Base-by-base conservation (phyloP, 169 alveolate genomes). In the Theileria sp. region DNA sequence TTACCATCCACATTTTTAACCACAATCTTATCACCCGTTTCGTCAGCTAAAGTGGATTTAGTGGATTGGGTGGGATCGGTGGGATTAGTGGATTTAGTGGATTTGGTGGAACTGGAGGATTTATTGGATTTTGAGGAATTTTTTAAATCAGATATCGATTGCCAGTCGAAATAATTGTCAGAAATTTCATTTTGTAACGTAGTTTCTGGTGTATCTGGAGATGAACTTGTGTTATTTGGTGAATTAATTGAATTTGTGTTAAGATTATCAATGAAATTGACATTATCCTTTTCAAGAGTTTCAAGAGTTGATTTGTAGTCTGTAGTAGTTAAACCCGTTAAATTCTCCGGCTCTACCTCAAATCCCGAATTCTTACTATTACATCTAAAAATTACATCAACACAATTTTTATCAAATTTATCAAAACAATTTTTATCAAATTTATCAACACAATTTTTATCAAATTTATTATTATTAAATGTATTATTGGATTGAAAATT, bases 221-320 rank as follows among this genome's bases (percentile, higher is more conserved):
- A n/a, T n/a, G n/a, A n/a, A n/a, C n/a, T n/a, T n/a, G n/a, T n/a
- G n/a, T n/a, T n/a, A n/a, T n/a, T n/a, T n/a, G n/a, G n/a, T n/a
- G n/a, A n/a, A n/a, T n/a, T n/a, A n/a, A n/a, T n/a, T n/a, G n/a
- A n/a, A n/a, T n/a, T n/a, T n/a, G n/a, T 21, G 66, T 36, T 13
- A 7, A 19, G 21, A 8, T 77, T 76, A 65, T 83, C 89, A n/a
- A 83, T 83, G 32, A 70, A 83, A 9, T 76, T 86, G 8, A 75
- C 72, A 56, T 79, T 83, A 28, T 83, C 69, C 12, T 73, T 64
- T 69, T 83, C 89, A 36, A 74, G 75, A n/a, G 71, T 79, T 28
- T 83, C 85, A 10, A 71, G 6, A 0, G 80, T 66, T 19, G 67
- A 36, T 50, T 77, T 72, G 38, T 83, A 79, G 62, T 83, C 26